A percentile compares a stretch with the other conserved stretches of the same genome.
Conservation (phyloP, 129 eudicot species). For the Heracleum sosnowskyi region DNA sequence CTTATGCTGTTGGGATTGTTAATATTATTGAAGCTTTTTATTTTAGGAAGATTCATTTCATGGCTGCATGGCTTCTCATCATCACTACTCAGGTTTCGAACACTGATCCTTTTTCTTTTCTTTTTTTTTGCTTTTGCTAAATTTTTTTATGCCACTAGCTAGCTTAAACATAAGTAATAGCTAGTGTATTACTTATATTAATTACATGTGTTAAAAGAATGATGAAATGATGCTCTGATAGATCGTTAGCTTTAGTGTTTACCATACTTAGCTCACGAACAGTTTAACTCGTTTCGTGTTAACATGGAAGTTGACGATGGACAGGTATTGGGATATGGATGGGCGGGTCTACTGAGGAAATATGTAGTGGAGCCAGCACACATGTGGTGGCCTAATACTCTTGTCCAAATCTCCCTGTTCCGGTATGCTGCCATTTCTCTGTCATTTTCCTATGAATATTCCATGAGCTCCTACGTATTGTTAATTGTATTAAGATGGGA, state of each 20-base stretch:
- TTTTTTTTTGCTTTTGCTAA: neutral
- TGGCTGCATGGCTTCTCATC: slow-evolving; percentile 70
- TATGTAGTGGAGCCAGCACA: slow-evolving; percentile 85
- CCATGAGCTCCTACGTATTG: too few relatives aligned
- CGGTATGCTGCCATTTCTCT: slow-evolving; percentile 22
- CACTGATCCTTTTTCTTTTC: neutral
- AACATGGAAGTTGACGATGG: neutral
- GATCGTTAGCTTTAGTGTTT: neutral
- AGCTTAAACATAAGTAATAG: too few relatives aligned
- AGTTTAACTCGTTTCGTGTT: too few relatives aligned
- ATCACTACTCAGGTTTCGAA: slow-evolving; percentile 61
- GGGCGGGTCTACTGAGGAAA: slow-evolving; percentile 81
- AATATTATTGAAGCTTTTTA: slow-evolving; percentile 62
- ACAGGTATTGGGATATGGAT: slow-evolving; percentile 83
- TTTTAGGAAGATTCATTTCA: slow-evolving; percentile 35
- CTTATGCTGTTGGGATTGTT: slow-evolving; percentile 78
- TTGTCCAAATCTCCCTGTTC: slow-evolving; percentile 78
- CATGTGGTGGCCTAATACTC: slow-evolving; percentile 92
- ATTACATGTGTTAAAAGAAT: too few relatives aligned
- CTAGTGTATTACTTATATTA: too few relatives aligned
- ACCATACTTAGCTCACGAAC: neutral
- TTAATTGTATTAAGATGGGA: neutral
- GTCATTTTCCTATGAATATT: neutral
- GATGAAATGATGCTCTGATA: too few relatives aligned
- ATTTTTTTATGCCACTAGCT: neutral